Base-by-base conservation (phyloP, 805 yeast species). In the Saccharomyces eubayanus region DNA sequence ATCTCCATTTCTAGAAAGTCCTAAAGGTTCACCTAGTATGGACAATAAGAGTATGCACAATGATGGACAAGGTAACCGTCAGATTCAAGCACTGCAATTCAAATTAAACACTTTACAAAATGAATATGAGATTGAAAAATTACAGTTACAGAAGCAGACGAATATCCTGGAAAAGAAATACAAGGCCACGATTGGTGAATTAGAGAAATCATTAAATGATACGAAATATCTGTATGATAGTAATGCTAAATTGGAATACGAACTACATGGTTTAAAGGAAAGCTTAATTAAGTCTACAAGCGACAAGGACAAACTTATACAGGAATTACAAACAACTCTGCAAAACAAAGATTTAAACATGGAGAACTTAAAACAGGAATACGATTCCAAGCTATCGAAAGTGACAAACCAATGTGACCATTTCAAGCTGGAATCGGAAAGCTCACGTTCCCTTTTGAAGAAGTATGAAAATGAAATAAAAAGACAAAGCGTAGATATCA, bases 1-100 rank as follows among this genome's bases (percentile, higher is more conserved):
- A 5, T 68, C 75, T 3, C 75, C 77, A 0, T 72, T 73, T 60
- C 54, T 73, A 2, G 75, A 72, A 47, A 55, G 65, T 2, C 76
- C 74, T 5, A 43, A 54, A 10, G 53, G 49, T 40, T 53, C 36
- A 6, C 43, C 52, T 31, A 30, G 51, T 64, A 63, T 9, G 10
- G 43, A 5, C 14, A 48, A 55, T 49, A 29, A 12, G 16, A 51
- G 43, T 16, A 50, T 43, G 10, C 28, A 52, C 24, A 24, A 24
- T 3, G 24, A 24, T 27, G 51, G 24, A 11, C 57, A 52, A 31
- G 61, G 53, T 30, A 62, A 61, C 36, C 60, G 64, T 6, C 67
- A 68, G 46, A 53, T 68, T 0, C 58, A 64, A 47, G 51, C 66
- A 6, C 61, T 73, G 53, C 69, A 69, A 48, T 78, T 67, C 62